Evolutionary conservation across 1,284 basidiomycete species (phyloP).

Genomic region (Leucoagaricus sp.): DNA sequence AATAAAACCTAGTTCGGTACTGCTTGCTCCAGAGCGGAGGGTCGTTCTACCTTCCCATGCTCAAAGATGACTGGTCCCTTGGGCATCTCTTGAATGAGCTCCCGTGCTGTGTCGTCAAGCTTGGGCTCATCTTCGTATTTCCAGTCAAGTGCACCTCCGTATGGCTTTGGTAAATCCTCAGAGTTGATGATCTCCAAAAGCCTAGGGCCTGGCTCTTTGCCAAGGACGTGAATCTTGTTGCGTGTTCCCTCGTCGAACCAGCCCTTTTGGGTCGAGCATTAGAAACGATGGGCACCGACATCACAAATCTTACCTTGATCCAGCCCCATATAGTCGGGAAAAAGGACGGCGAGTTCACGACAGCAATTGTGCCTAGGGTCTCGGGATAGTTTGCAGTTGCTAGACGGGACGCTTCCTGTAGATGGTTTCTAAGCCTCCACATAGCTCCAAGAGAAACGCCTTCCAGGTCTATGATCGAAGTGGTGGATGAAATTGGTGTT

Average conservation of each 20-base stretch:
- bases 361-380: constrained; percentile 60
- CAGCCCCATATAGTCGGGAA: constrained; percentile 79
- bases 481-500: constrained; percentile 63
- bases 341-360: constrained; percentile 77
- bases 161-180: constrained; percentile 59
- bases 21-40: neutral
- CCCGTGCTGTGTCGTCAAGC: constrained; percentile 49
- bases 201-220: constrained; percentile 51
- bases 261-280: constrained; percentile 31
- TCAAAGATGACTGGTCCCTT: constrained; percentile 53
- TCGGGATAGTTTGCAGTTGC: constrained; percentile 82
- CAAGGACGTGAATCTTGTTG: constrained; percentile 69
- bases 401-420: constrained; percentile 72
- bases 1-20: constrained; percentile 2
- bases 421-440: constrained; percentile 67
- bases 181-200: constrained; percentile 55
- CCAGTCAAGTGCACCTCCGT: constrained; percentile 74
- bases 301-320: constrained; percentile 56
- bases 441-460: constrained; percentile 60
- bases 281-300: neutral
- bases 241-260: constrained; percentile 81
- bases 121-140: constrained; percentile 60
- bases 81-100: constrained; percentile 40
- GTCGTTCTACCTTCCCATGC: constrained; percentile 33
- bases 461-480: constrained; percentile 74